These are phyloP conservation scores for Fragilariopsis cylindrus DNA, from an alignment of 108 stramenopile species.

Conservation along the genomic window DNA sequence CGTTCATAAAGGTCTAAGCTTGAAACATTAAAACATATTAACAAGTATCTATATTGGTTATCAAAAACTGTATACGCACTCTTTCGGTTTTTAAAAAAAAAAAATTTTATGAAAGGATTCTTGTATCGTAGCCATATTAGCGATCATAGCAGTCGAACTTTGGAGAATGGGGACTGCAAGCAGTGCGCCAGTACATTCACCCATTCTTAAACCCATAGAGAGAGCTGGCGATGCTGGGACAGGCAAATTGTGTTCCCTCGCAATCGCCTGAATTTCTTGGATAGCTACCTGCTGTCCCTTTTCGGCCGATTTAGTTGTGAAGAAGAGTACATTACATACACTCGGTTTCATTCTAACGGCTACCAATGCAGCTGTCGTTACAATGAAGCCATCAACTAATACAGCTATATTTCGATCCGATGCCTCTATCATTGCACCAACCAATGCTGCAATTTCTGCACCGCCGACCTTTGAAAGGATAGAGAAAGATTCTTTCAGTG, in stretches of 20 bases:
- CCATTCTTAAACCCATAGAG: constrained; percentile 69
- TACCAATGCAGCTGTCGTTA: constrained; percentile 68
- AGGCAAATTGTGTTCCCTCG: constrained; percentile 46
- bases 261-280: constrained; percentile 47
- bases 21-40: no score
- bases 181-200: constrained; percentile 65
- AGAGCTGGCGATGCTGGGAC: constrained; percentile 50
- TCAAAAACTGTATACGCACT: no score
- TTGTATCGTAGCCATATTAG: constrained; percentile 58
- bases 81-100: no score
- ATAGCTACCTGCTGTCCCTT: constrained; percentile 56
- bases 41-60: no score
- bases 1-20: no score
- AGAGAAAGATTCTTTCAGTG: constrained; percentile 2
- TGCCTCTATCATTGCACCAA: constrained; percentile 70
- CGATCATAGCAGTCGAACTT: constrained; percentile 50
- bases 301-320: constrained; percentile 71
- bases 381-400: constrained; percentile 84
- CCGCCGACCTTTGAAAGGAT: constrained; percentile 64
- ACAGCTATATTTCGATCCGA: constrained; percentile 53
- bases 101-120: constrained; percentile 20
- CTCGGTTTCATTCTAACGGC: constrained; percentile 55
- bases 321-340: constrained; percentile 49
- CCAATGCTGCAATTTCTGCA: constrained; percentile 77
- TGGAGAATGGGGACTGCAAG: constrained; percentile 55